A percentile compares a stretch with the other conserved stretches of the same genome.
phyloP scores from a whole-genome alignment of 208 protist species.

The Giardia duodenalis region DNA sequence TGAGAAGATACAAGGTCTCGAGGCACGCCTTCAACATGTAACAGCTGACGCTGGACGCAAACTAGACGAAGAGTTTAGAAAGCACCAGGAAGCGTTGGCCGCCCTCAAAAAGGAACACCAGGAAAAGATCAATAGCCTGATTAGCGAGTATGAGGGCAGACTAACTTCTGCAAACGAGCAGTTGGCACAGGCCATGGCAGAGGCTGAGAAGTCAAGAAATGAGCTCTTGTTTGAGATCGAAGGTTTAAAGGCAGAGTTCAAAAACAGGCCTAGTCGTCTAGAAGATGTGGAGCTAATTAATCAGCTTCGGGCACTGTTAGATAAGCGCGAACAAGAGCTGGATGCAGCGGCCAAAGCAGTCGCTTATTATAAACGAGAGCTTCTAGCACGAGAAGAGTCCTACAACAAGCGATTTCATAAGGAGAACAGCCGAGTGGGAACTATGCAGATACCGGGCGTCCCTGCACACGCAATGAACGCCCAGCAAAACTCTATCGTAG shows the following conservation, averaged over 20 bases:
- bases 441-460: constrained; percentile 27
- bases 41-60: background rate
- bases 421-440: background rate
- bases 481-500: background rate
- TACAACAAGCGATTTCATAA: constrained; percentile 12
- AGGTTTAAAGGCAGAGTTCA: background rate
- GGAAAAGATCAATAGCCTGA: too few relatives aligned
- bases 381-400: constrained; percentile 9
- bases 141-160: too few relatives aligned
- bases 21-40: background rate
- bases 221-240: background rate
- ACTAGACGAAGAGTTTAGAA: background rate
- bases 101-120: too few relatives aligned
- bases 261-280: background rate
- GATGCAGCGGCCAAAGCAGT: background rate
- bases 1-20: background rate
- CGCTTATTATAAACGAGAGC: constrained; percentile 16
- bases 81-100: background rate
- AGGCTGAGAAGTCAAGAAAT: background rate
- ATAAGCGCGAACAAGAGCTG: background rate
- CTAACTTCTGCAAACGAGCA: too few relatives aligned
- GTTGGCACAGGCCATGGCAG: background rate
- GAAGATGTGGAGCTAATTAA: constrained; percentile 1
- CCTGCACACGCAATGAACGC: constrained; percentile 9
- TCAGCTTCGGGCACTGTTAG: background rate